Conservation (phyloP, 495 filamentous ascomycete genomes). For the Wilcoxina mikolae region DNA sequence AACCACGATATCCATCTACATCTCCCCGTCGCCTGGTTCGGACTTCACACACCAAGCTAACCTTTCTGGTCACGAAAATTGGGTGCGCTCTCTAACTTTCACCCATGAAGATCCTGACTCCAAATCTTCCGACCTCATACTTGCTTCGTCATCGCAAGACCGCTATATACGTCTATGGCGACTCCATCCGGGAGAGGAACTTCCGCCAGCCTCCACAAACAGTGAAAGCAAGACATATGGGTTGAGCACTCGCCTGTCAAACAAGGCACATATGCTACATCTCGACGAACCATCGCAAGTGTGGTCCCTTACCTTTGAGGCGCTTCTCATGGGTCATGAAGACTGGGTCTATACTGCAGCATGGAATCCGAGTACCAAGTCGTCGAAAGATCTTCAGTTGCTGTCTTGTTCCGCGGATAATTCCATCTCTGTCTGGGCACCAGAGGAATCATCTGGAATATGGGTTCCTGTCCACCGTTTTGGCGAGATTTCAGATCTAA, state of each 20-base stretch:
- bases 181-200: slow-evolving; percentile 50
- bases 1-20: slow-evolving; percentile 61
- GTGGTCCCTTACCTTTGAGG: slow-evolving; percentile 84
- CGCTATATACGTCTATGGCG: slow-evolving; percentile 95
- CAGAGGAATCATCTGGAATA: slow-evolving; percentile 65
- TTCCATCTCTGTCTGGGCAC: slow-evolving; percentile 81
- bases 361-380: slow-evolving; percentile 45
- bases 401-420: slow-evolving; percentile 91
- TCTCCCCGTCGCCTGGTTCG: slow-evolving; percentile 33
- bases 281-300: slow-evolving; percentile 37
- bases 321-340: slow-evolving; percentile 85
- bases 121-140: slow-evolving; percentile 48
- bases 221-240: slow-evolving; percentile 32
- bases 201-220: slow-evolving; percentile 34
- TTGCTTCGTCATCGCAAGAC: slow-evolving; percentile 92
- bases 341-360: slow-evolving; percentile 88
- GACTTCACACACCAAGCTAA: slow-evolving; percentile 62
- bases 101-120: slow-evolving; percentile 42
- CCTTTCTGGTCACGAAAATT: slow-evolving; percentile 83
- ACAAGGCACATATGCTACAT: slow-evolving; percentile 67
- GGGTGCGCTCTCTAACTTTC: slow-evolving; percentile 77
- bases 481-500: slow-evolving; percentile 83
- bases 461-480: slow-evolving; percentile 76
- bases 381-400: slow-evolving; percentile 43
- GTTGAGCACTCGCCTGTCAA: slow-evolving; percentile 43